These are phyloP conservation scores for Aspergillus sp. DNA, from an alignment of 2,329 filamentous ascomycete species.

Conservation along the genomic window DNA sequence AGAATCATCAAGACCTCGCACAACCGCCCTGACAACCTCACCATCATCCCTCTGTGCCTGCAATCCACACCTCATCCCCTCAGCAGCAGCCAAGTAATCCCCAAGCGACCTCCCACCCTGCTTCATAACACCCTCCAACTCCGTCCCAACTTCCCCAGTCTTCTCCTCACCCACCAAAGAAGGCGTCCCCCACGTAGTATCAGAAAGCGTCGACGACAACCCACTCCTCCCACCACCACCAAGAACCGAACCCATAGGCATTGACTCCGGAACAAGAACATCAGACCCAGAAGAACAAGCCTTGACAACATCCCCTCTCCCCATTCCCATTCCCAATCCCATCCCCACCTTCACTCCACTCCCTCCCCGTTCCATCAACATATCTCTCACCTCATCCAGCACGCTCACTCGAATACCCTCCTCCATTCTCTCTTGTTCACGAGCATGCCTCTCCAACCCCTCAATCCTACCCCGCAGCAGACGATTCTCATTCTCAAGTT, in stretches of 20 bases:
- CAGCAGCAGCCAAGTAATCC: constrained; percentile 30
- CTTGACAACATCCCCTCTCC: background rate
- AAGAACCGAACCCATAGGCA: constrained; percentile 4
- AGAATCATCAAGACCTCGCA: constrained; percentile 31
- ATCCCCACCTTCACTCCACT: background rate
- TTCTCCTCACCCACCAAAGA: no score
- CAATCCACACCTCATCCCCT: constrained; percentile 19
- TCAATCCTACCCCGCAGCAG: constrained; percentile 1
- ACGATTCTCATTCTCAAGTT: constrained; percentile 7
- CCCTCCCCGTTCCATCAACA: background rate
- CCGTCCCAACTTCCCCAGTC: background rate
- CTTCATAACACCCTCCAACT: constrained; percentile 7
- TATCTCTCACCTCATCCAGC: background rate
- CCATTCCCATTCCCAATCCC: background rate
- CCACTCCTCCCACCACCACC: background rate
- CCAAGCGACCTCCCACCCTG: constrained; percentile 27
- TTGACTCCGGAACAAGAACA: constrained; percentile 21
- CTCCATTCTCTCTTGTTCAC: background rate
- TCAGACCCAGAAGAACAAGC: constrained; percentile 4
- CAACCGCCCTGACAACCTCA: constrained; percentile 32
- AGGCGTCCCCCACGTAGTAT: constrained; percentile 17
- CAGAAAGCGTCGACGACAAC: constrained; percentile 6
- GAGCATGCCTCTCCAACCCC: background rate
- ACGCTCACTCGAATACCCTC: background rate
- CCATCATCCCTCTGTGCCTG: constrained; percentile 21